A percentile compares a stretch with the other conserved stretches of the same genome.
phyloP scores from a whole-genome alignment of 2,329 filamentous ascomycete species.

The Lojkania enalia region DNA sequence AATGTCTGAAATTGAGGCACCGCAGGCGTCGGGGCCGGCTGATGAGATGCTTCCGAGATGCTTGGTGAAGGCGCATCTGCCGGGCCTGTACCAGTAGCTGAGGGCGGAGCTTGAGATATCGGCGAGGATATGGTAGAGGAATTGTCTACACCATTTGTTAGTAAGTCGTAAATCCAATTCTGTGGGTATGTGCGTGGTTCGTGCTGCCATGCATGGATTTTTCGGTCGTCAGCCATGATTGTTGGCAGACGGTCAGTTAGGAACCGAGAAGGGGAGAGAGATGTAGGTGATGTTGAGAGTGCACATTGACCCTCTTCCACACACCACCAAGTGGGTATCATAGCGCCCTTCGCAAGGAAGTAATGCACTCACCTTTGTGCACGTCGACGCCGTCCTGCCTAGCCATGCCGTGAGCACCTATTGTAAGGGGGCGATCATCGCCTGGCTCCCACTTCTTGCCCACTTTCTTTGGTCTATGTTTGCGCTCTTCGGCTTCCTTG shows the following conservation, averaged over 20 bases:
- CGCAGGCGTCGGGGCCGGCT: constrained; percentile 62
- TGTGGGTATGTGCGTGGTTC: too few species aligned
- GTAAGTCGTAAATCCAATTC: too few species aligned
- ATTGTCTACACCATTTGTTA: constrained; percentile 31
- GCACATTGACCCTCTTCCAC: too few species aligned
- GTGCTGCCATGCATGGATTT: too few species aligned
- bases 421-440: constrained; percentile 62
- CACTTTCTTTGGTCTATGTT: constrained; percentile 56
- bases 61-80: constrained; percentile 66
- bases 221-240: too few species aligned
- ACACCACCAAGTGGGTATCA: too few species aligned
- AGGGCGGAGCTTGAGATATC: constrained; percentile 49
- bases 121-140: constrained; percentile 47
- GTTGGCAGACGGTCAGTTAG: too few species aligned
- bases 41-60: constrained; percentile 60
- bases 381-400: constrained; percentile 66
- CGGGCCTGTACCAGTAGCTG: constrained; percentile 57
- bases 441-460: constrained; percentile 78
- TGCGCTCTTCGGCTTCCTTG: constrained; percentile 55
- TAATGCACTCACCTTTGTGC: constrained; percentile 57
- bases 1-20: constrained; percentile 81
- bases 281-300: too few species aligned
- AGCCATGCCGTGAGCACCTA: constrained; percentile 65
- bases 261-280: too few species aligned
- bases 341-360: too few species aligned